These are phyloP conservation scores for Neonothopanus nambi DNA, from an alignment of 1,284 basidiomycete species.

Conservation along the genomic window DNA sequence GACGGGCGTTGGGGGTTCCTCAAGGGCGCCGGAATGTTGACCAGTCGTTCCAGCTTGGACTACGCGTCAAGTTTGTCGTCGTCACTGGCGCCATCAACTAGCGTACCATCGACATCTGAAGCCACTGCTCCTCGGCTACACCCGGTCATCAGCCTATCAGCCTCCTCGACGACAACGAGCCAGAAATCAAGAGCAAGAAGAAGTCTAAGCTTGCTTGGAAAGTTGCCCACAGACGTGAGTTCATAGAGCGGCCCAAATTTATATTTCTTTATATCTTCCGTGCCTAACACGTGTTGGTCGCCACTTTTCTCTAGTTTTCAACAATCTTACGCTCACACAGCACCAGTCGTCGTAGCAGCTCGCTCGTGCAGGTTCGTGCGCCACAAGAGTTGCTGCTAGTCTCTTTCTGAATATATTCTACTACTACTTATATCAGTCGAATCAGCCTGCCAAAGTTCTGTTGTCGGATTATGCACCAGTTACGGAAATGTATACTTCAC, in stretches of 20 bases:
- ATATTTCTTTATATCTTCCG: constrained; percentile 18
- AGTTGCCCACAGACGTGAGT: constrained; percentile 29
- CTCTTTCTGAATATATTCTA: constrained; percentile 11
- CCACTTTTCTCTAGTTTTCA: constrained; percentile 33
- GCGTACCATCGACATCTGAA: constrained; percentile 4
- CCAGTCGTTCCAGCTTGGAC: constrained; percentile 12
- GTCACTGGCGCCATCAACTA: constrained; percentile 15
- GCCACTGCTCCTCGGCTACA: background rate
- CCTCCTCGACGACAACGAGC: background rate
- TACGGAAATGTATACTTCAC: constrained; percentile 17
- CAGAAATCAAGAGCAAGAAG: constrained; percentile 3
- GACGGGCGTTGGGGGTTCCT: too few relatives aligned
- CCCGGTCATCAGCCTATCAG: background rate
- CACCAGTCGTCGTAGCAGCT: constrained; percentile 26
- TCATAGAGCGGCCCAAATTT: background rate
- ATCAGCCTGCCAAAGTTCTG: constrained; percentile 17
- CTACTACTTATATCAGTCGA: constrained; percentile 9
- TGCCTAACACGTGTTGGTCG: constrained; percentile 45
- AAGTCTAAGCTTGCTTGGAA: constrained; percentile 32
- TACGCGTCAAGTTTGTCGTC: constrained; percentile 15
- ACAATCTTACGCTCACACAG: constrained; percentile 40
- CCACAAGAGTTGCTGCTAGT: constrained; percentile 10
- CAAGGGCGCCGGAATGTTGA: too few relatives aligned
- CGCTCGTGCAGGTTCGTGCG: constrained; percentile 26
- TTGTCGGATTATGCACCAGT: constrained; percentile 34